Percentiles rank a stretch among this genome's conserved stretches.
phyloP scores from a whole-genome alignment of 768 basidiomycete species.

The Rhodotorula taiwanensis region DNA sequence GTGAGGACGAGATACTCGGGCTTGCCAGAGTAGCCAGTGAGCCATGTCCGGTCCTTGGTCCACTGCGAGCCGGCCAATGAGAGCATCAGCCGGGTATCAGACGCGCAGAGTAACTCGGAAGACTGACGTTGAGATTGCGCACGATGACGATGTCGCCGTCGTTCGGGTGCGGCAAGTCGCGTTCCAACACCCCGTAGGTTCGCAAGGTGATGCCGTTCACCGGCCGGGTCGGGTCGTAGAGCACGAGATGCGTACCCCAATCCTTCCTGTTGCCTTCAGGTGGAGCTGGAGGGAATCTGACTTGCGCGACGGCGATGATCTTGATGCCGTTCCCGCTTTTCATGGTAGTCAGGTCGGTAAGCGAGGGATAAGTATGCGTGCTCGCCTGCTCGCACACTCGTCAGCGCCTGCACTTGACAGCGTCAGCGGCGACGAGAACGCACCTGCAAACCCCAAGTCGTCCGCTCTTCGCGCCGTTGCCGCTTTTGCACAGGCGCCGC shows the following conservation, averaged over 20 bases:
- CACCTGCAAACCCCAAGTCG: background rate
- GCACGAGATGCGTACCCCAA: background rate
- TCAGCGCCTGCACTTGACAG: background rate
- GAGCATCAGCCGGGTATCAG: background rate
- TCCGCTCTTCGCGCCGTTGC: background rate
- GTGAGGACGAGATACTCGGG: slow-evolving; percentile 13
- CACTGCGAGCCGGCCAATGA: slow-evolving; percentile 6
- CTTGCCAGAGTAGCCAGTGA: background rate
- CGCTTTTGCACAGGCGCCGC: background rate
- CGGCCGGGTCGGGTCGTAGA: slow-evolving; percentile 14
- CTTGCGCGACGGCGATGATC: background rate
- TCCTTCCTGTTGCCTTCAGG: background rate
- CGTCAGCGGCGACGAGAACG: too few species aligned
- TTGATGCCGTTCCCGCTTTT: background rate
- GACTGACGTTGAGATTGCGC: slow-evolving; percentile 14
- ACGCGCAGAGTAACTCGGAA: too few species aligned
- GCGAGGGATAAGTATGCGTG: background rate
- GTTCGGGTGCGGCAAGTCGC: background rate
- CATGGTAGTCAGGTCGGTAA: background rate
- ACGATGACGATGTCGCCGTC: slow-evolving; percentile 22
- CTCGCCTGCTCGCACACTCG: background rate
- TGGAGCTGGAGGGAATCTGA: background rate
- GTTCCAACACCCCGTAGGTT: background rate
- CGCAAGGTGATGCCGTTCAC: background rate
- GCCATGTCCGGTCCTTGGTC: background rate